Conservation (phyloP, 805 yeast species). For the Wickerhamomyces alni region DNA sequence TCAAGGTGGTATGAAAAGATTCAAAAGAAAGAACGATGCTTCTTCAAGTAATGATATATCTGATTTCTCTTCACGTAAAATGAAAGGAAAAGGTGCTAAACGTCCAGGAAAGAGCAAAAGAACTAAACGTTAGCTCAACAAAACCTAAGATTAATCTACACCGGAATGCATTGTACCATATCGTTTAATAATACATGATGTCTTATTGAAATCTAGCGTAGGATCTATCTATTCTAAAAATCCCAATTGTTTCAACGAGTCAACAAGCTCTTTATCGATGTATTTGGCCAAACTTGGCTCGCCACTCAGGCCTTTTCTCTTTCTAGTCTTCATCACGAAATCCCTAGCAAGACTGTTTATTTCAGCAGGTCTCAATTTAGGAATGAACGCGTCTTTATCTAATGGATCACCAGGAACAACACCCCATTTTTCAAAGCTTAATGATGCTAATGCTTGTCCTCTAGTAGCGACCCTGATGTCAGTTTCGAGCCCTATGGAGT, state of each 20-base stretch:
- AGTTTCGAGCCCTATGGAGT: slow-evolving; percentile 83
- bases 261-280: slow-evolving; percentile 54
- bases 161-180: too few relatives aligned
- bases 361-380: slow-evolving; percentile 73
- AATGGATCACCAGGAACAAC: slow-evolving; percentile 89
- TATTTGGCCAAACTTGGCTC: slow-evolving; percentile 65
- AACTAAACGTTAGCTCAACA: slow-evolving; percentile 8
- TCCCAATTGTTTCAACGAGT: slow-evolving; percentile 47
- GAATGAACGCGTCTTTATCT: slow-evolving; percentile 56
- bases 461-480: slow-evolving; percentile 73
- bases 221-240: slow-evolving; percentile 15
- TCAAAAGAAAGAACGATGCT: slow-evolving; percentile 66
- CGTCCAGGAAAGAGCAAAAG: slow-evolving; percentile 58
- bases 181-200: not conserved
- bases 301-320: slow-evolving; percentile 76
- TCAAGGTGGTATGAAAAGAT: slow-evolving; percentile 71
- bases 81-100: slow-evolving; percentile 38
- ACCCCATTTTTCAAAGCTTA: slow-evolving; percentile 67
- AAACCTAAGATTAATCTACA: too few relatives aligned
- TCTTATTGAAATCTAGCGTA: not conserved
- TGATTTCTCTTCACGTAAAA: slow-evolving; percentile 46
- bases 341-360: slow-evolving; percentile 72
- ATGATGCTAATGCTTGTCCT: slow-evolving; percentile 69
- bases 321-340: slow-evolving; percentile 81
- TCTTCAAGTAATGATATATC: slow-evolving; percentile 63